These are phyloP conservation scores for Blastobotrys mokoenaii DNA, from an alignment of 805 yeast species.

Conservation along the genomic window DNA sequence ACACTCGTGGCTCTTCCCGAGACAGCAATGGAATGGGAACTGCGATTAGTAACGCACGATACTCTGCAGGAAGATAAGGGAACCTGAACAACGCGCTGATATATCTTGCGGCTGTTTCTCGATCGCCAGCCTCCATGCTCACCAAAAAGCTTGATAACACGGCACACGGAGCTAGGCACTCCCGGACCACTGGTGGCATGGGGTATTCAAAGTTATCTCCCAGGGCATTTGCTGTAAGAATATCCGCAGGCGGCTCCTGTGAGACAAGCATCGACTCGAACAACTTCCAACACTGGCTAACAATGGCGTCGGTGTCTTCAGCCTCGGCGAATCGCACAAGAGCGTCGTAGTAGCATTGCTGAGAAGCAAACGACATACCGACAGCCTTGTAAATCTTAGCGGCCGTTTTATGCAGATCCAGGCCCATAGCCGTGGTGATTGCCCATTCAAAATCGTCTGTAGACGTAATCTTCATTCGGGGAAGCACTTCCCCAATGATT, in stretches of 20 bases:
- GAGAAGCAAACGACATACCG: conserved; percentile 4
- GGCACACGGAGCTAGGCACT: conserved; percentile 28
- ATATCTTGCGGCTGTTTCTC: conserved; percentile 14
- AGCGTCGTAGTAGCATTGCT: conserved; percentile 17
- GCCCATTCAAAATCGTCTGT: conserved; percentile 16
- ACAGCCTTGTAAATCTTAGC: conserved; percentile 6
- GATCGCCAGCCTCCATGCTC: conserved; percentile 5
- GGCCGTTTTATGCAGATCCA: conserved; percentile 4
- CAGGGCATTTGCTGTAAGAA: conserved; percentile 7
- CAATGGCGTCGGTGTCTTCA: conserved; percentile 15
- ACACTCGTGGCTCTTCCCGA: conserved; percentile 9
- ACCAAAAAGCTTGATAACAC: conserved; percentile 17
- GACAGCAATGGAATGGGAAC: conserved; percentile 14
- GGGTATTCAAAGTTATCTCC: not conserved
- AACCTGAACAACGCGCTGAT: conserved; percentile 23
- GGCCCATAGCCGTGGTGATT: conserved; percentile 1
- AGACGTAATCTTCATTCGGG: conserved; percentile 1
- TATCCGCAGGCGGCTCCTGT: conserved; percentile 9
- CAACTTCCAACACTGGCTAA: conserved; percentile 20
- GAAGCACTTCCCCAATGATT: conserved; percentile 14
- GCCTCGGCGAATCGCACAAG: conserved; percentile 18
- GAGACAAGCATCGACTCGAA: conserved; percentile 19
- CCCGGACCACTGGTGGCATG: conserved; percentile 17
- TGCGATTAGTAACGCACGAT: conserved; percentile 14
- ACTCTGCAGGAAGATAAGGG: conserved; percentile 21